Base-by-base conservation (phyloP, 805 yeast genomes). In the Teunomyces kruisii region DNA sequence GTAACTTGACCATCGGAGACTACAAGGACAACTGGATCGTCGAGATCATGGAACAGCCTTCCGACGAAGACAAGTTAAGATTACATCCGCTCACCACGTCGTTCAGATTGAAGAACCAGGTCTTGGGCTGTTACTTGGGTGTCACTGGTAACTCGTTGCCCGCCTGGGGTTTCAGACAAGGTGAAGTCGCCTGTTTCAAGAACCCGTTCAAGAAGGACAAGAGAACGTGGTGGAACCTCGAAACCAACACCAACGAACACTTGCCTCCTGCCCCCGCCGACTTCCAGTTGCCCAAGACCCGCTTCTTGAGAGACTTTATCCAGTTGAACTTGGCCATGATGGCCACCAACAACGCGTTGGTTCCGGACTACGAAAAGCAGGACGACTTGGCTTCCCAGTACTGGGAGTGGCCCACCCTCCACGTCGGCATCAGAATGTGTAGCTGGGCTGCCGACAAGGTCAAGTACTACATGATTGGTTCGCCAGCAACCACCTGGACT, bases 161-260 rank as follows among this genome's bases (percentile, higher is more conserved):
- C 14, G 83, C 81, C 13, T 94, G 99, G 99, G 99, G 99, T 15
- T 94, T 92, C 79, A 81, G 89, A 62, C 99, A 94, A 74, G 96
- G 96, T 51, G 99, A 94, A 72, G 92, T 94, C 52, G 84, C 83
- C 1, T 94, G 99, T 70, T 66, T 74, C 62, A 80, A 78, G 53
- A 65, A 73, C 49, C 83, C 89, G 30, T 86, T 83, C 64, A 70
- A 60, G 37, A 82, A 86, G 65, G 96, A 87, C 61, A 87, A 86
- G 71, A 74, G 92, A 57, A 86, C 91, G 14, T 87, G 94, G 92
- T 87, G 94, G 94, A 86, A 86, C 64, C 75, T 87, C 49, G 96
- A 87, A 65, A 75, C 75, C 55, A 89, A 87, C 62, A 67, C 65
- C 48, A 86, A 87, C 62, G 72, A 67, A 29, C 62, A 72, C 22